phyloP scores from a whole-genome alignment of 2,329 filamentous ascomycete species.

The Aspergillus felis region DNA sequence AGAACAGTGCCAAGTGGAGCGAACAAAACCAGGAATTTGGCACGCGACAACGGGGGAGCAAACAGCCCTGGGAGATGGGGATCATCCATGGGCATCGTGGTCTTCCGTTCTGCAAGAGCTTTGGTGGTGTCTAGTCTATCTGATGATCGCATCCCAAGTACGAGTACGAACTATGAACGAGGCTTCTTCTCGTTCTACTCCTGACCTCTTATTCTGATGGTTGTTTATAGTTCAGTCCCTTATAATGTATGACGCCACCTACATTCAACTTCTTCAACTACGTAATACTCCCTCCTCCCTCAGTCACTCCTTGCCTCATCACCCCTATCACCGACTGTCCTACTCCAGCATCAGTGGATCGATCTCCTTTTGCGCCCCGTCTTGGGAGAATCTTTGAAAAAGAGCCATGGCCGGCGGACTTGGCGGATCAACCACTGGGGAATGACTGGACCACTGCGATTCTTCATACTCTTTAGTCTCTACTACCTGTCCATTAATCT shows the following conservation, averaged over 20 bases:
- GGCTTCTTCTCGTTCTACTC: too few relatives aligned
- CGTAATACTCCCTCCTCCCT: neutral
- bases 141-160: too few relatives aligned
- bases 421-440: too few relatives aligned
- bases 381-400: neutral
- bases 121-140: neutral
- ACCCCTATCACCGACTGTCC: too few relatives aligned
- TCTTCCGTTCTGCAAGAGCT: neutral
- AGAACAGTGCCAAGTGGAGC: neutral
- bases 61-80: neutral
- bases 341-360: neutral
- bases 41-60: neutral
- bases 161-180: too few relatives aligned
- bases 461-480: neutral
- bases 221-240: neutral
- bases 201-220: too few relatives aligned
- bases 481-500: neutral
- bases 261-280: neutral
- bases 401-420: neutral
- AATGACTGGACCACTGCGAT: neutral
- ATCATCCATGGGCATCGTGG: neutral
- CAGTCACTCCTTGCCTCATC: neutral
- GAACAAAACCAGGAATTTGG: neutral
- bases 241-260: neutral
- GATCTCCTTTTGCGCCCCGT: neutral